Evolutionary conservation across 352 stramenopile genomes (phyloP).

Genomic region (Globisporangium cederbergense): DNA sequence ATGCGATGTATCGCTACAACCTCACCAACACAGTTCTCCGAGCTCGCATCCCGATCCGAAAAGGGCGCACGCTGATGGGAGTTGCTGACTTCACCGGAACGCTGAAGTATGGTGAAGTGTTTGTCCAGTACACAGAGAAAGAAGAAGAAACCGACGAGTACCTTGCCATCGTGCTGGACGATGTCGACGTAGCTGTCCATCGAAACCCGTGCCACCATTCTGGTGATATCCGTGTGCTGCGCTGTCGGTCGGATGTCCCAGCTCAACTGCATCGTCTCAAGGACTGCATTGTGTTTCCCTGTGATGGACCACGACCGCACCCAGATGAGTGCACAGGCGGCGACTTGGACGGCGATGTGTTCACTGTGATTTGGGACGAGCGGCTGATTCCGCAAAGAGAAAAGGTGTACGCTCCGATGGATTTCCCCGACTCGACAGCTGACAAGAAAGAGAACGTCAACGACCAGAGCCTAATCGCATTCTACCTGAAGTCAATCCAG

Average conservation of each 20-base stretch:
- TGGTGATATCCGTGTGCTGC: conserved; percentile 67
- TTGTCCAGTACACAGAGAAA: conserved; percentile 66
- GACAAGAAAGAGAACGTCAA: conserved; percentile 34
- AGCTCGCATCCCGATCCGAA: conserved; percentile 66
- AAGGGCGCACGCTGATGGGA: conserved; percentile 70
- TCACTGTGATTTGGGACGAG: conserved; percentile 81
- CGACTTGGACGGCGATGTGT: conserved; percentile 80
- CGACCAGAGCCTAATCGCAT: conserved; percentile 51
- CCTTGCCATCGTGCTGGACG: conserved; percentile 23
- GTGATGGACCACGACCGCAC: conserved; percentile 57
- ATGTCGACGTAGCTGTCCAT: conserved; percentile 59
- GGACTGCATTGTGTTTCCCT: conserved; percentile 80
- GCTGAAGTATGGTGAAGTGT: conserved; percentile 68
- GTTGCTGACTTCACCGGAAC: conserved; percentile 78
- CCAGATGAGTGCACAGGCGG: conserved; percentile 78
- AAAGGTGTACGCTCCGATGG: conserved; percentile 47
- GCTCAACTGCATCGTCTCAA: conserved; percentile 37
- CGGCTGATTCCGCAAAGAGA: conserved; percentile 48
- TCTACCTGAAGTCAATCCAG: conserved; percentile 70
- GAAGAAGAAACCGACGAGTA: conserved; percentile 26
- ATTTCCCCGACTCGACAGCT: conserved; percentile 21
- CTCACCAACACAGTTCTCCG: conserved; percentile 67
- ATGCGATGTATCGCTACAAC: conserved; percentile 64
- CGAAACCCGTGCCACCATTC: conserved; percentile 77
- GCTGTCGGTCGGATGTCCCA: conserved; percentile 49